These are phyloP conservation scores for Alternaria rosae DNA, from an alignment of 2,329 filamentous ascomycete genomes.

Conservation along the genomic window DNA sequence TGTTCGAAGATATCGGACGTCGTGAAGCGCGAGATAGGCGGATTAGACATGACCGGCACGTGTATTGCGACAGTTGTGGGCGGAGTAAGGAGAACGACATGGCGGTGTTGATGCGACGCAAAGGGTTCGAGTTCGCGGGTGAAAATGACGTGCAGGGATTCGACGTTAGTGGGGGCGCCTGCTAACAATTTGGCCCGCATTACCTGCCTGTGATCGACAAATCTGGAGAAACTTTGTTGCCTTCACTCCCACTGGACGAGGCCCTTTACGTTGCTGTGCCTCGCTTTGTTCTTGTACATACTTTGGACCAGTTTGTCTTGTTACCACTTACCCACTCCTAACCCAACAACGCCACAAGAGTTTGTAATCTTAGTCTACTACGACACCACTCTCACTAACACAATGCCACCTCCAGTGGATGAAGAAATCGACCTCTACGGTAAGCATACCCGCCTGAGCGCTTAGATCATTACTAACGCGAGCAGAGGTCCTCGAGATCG, in stretches of 20 bases:
- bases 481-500: constrained; percentile 79
- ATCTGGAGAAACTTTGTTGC: constrained; percentile 17
- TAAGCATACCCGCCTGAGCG: constrained; percentile 30
- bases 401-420: constrained; percentile 25
- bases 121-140: constrained; percentile 2
- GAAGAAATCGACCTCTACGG: constrained; percentile 68
- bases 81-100: constrained; percentile 36
- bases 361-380: not conserved
- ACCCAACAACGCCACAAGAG: constrained; percentile 1
- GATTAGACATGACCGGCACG: constrained; percentile 40
- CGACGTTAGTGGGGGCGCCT: constrained; percentile 11
- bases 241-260: not conserved
- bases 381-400: constrained; percentile 17
- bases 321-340: not conserved
- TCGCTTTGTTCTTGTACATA: constrained; percentile 15
- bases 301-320: not conserved
- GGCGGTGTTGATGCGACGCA: constrained; percentile 6
- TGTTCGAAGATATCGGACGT: constrained; percentile 23
- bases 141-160: constrained; percentile 17
- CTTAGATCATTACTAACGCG: constrained; percentile 33
- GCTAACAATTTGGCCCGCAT: constrained; percentile 14
- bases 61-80: constrained; percentile 33
- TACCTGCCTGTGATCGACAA: constrained; percentile 6
- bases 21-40: constrained; percentile 27
- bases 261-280: not conserved